A percentile compares a stretch with the other conserved stretches of the same genome.
These are phyloP conservation scores for Kluyveromyces sp. DNA, from an alignment of 1,139 yeast genomes.

Conservation along the genomic window DNA sequence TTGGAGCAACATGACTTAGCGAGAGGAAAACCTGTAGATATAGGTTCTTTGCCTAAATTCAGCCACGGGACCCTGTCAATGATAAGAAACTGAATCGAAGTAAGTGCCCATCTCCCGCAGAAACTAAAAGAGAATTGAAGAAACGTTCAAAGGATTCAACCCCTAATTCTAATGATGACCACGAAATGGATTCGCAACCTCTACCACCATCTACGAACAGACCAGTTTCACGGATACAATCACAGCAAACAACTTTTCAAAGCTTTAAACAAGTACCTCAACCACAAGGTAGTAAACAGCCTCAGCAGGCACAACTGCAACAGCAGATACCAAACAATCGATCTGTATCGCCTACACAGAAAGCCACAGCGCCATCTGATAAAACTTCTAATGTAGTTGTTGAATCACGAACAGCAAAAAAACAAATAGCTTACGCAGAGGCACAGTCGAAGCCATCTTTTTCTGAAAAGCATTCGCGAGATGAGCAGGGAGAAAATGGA, in stretches of 20 bases:
- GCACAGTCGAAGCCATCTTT: background rate
- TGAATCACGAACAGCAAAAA: background rate
- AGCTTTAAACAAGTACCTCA: background rate
- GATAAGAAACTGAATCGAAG: constrained; percentile 9
- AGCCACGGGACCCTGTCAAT: constrained; percentile 9
- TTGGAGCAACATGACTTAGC: constrained; percentile 19
- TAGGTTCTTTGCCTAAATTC: constrained; percentile 14
- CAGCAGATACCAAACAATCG: background rate
- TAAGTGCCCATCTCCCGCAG: constrained; percentile 11
- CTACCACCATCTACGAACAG: background rate
- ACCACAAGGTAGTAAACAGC: background rate
- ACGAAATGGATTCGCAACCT: background rate
- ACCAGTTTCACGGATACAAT: background rate
- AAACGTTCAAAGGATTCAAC: constrained; percentile 3
- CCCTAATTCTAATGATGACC: constrained; percentile 1
- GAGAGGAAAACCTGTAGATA: constrained; percentile 17
- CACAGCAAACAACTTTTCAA: constrained; percentile 1
- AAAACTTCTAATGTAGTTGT: background rate
- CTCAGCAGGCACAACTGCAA: background rate
- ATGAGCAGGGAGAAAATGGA: background rate
- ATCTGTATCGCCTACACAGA: background rate
- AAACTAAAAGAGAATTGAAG: constrained; percentile 3
- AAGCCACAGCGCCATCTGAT: background rate
- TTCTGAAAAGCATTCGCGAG: constrained; percentile 3
- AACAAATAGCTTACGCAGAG: background rate